phyloP scores from a whole-genome alignment of 2,329 filamentous ascomycete genomes.

The Setomelanomma holmii region DNA sequence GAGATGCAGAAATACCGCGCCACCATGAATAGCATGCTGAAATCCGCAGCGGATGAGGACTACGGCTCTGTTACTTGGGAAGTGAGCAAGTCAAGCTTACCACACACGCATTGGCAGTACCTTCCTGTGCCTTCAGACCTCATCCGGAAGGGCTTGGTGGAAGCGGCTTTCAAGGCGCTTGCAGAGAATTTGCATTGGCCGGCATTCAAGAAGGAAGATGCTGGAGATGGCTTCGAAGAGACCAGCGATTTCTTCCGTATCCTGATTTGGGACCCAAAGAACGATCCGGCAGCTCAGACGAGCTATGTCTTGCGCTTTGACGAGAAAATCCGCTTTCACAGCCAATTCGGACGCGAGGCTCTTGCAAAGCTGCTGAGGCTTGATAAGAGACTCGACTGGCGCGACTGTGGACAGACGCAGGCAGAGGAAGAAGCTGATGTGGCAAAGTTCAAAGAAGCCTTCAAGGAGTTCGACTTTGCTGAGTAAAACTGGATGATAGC shows the following conservation, averaged over 20 bases:
- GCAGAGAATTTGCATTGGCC: slow-evolving; percentile 76
- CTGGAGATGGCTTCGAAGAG: slow-evolving; percentile 53
- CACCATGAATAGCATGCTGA: slow-evolving; percentile 80
- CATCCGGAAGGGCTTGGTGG: slow-evolving; percentile 76
- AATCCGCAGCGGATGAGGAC: slow-evolving; percentile 55
- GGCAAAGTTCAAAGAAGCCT: slow-evolving; percentile 78
- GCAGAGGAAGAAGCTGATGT: slow-evolving; percentile 82
- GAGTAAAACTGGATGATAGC: not conserved
- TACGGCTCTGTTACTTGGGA: slow-evolving; percentile 92
- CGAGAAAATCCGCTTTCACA: slow-evolving; percentile 77
- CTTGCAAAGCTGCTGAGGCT: slow-evolving; percentile 85
- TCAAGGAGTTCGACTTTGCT: slow-evolving; percentile 88
- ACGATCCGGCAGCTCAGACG: slow-evolving; percentile 64
- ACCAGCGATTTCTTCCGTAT: slow-evolving; percentile 76
- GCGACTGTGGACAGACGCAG: slow-evolving; percentile 77
- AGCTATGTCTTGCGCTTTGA: slow-evolving; percentile 78
- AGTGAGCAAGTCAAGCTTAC: slow-evolving; percentile 79
- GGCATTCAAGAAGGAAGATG: slow-evolving; percentile 54
- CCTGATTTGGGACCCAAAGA: slow-evolving; percentile 74
- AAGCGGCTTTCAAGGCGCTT: slow-evolving; percentile 87
- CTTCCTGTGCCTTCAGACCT: slow-evolving; percentile 75
- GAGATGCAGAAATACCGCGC: slow-evolving; percentile 87
- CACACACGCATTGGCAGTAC: slow-evolving; percentile 95
- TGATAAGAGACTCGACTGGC: slow-evolving; percentile 82
- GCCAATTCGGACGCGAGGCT: slow-evolving; percentile 88